Percentiles rank a stretch among this genome's conserved stretches.
Conservation (phyloP, 2,329 filamentous ascomycete genomes). For the Graphilbum sp. region DNA sequence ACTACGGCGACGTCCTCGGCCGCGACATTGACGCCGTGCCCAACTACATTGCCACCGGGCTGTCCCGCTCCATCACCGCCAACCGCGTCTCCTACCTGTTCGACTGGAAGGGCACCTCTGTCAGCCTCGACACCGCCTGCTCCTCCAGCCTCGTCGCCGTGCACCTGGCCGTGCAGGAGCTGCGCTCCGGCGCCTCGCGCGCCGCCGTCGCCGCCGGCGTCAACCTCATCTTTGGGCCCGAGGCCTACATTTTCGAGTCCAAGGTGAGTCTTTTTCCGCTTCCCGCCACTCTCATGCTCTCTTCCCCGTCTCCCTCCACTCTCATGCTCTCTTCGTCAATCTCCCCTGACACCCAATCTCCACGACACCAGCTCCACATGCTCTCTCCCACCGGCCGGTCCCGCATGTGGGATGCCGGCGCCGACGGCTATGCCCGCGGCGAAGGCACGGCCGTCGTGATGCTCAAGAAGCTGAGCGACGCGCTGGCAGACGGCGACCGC, state of each 20-base stretch:
- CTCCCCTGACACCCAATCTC: no score
- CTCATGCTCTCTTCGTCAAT: no score
- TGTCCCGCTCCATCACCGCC: conserved; percentile 17
- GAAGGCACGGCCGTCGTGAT: conserved; percentile 28
- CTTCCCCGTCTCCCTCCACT: no score
- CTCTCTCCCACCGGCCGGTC: conserved; percentile 10
- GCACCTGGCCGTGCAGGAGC: conserved; percentile 19
- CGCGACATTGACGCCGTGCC: conserved; percentile 11
- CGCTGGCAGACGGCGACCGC: conserved; percentile 21
- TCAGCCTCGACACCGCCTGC: conserved; percentile 29
- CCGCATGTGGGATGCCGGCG: conserved; percentile 22
- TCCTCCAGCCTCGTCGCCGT: conserved; percentile 24
- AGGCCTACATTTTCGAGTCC: conserved; percentile 24
- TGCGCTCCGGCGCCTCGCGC: conserved; percentile 9
- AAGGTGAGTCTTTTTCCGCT: conserved; percentile 16
- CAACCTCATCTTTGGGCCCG: conserved; percentile 11
- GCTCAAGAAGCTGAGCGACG: conserved; percentile 22
- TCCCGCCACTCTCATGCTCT: no score
- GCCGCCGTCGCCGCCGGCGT: conserved; percentile 10
- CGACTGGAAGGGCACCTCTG: conserved; percentile 23
- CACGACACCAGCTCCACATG: conserved; percentile 39
- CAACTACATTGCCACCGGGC: conserved; percentile 20
- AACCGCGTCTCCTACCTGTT: conserved; percentile 26
- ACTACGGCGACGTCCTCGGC: conserved; percentile 13
- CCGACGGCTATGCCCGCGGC: conserved; percentile 31